These are phyloP conservation scores for Quercus glauca DNA, from an alignment of 306 rosid genomes.

Conservation along the genomic window DNA sequence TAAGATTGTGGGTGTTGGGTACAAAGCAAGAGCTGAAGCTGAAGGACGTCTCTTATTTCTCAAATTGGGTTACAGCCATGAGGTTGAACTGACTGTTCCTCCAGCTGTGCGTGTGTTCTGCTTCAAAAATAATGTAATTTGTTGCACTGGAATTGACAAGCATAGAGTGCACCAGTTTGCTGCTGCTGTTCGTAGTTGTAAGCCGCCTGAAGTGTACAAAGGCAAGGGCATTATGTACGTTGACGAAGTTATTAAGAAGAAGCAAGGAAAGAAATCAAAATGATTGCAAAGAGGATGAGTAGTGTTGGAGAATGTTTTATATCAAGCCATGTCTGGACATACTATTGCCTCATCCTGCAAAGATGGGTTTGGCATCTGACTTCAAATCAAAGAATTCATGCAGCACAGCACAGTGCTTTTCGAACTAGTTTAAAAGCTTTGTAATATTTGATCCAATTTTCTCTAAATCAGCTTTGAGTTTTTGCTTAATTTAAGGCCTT, in stretches of 20 bases:
- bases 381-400: neutral
- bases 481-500: neutral
- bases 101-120: constrained; percentile 86
- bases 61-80: constrained; percentile 88
- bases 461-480: neutral
- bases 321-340: neutral
- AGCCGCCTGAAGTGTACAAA: constrained; percentile 92
- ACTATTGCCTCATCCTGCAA: neutral
- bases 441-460: neutral
- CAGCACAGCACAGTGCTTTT: neutral
- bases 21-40: constrained; percentile 87
- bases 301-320: neutral
- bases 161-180: constrained; percentile 87
- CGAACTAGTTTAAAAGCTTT: neutral
- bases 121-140: constrained; percentile 84
- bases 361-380: neutral
- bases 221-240: constrained; percentile 90
- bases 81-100: constrained; percentile 72
- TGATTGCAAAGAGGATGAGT: constrained; percentile 15
- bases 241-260: constrained; percentile 76
- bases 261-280: constrained; percentile 86
- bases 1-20: constrained; percentile 88
- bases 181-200: constrained; percentile 70
- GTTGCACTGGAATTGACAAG: constrained; percentile 89
- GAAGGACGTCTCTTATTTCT: constrained; percentile 65